Evolutionary conservation across 192 early-diverging fungal genomes (phyloP).

Genomic region (Podila horticola): DNA sequence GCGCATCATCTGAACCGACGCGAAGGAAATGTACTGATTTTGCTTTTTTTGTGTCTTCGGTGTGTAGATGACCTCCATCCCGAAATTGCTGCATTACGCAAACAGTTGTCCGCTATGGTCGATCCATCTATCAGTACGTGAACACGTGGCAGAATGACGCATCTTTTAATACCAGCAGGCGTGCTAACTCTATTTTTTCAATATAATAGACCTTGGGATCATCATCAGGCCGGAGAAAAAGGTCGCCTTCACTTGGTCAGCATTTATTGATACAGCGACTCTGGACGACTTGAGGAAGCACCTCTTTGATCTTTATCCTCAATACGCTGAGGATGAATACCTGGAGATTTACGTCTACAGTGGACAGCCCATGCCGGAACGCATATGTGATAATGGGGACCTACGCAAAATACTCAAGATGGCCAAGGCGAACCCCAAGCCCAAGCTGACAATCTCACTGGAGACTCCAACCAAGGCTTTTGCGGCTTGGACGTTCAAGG

Average conservation of each 20-base stretch:
- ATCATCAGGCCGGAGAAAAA: constrained; percentile 11
- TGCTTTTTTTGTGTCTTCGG: not conserved
- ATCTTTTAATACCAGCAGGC: not conserved
- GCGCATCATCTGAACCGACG: not conserved
- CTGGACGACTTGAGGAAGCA: constrained; percentile 4
- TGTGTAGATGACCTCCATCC: not conserved
- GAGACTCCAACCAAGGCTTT: constrained; percentile 10
- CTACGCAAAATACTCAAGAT: constrained; percentile 10
- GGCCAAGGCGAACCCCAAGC: not conserved
- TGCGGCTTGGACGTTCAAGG: constrained; percentile 11
- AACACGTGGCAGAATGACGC: not conserved
- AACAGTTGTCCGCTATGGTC: constrained; percentile 6
- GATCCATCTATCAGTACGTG: constrained; percentile 1
- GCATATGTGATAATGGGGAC: not conserved
- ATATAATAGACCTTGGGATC: not conserved
- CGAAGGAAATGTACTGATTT: not conserved
- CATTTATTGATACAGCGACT: constrained; percentile 3
- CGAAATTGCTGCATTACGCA: constrained; percentile 8
- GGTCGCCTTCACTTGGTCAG: constrained; percentile 1
- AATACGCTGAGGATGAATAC: constrained; percentile 15
- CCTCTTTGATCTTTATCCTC: not conserved
- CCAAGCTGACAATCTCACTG: constrained; percentile 8
- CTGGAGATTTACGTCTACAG: constrained; percentile 17
- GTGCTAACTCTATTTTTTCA: not conserved
- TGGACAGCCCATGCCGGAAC: not conserved